Evolutionary conservation across 2,329 filamentous ascomycete species (phyloP).

Genomic region (Xylaria sp.): DNA sequence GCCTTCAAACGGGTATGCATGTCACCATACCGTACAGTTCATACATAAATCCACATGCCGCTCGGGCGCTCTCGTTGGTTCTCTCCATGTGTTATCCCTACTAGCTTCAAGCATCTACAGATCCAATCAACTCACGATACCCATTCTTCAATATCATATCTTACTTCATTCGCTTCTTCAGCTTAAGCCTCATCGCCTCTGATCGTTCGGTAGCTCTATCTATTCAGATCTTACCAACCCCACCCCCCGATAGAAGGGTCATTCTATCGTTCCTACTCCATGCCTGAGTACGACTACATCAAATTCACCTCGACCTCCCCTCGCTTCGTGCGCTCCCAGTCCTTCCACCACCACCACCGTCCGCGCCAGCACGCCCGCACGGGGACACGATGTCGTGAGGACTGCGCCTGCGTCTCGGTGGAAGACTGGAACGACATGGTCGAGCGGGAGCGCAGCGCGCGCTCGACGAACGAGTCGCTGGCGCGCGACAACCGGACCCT

Average conservation of each 20-base stretch:
- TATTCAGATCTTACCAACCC: conserved; percentile 12
- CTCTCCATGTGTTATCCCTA: conserved; percentile 39
- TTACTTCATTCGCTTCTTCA: conserved; percentile 20
- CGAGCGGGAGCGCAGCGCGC: conserved; percentile 38
- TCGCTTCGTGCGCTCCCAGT: conserved; percentile 42
- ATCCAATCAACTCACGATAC: conserved; percentile 32
- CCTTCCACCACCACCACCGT: conserved; percentile 42
- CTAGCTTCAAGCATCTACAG: conserved; percentile 44
- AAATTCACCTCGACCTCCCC: conserved; percentile 33
- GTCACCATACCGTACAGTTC: conserved; percentile 38
- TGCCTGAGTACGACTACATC: conserved; percentile 42
- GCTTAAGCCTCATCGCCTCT: conserved; percentile 8
- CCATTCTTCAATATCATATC: background rate
- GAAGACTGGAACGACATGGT: conserved; percentile 43
- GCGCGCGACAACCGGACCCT: conserved; percentile 42
- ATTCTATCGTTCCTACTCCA: conserved; percentile 29
- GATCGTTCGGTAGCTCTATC: conserved; percentile 23
- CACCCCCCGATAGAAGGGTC: conserved; percentile 36
- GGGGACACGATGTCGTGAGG: conserved; percentile 41
- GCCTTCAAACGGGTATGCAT: conserved; percentile 42
- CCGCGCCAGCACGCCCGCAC: conserved; percentile 24
- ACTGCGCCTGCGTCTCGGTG: conserved; percentile 44
- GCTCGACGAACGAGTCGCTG: conserved; percentile 34
- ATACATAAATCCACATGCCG: conserved; percentile 44
- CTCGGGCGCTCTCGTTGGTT: conserved; percentile 39